phyloP scores from a whole-genome alignment of 371 early-diverging fungal species.

The Parasitella parasitica region DNA sequence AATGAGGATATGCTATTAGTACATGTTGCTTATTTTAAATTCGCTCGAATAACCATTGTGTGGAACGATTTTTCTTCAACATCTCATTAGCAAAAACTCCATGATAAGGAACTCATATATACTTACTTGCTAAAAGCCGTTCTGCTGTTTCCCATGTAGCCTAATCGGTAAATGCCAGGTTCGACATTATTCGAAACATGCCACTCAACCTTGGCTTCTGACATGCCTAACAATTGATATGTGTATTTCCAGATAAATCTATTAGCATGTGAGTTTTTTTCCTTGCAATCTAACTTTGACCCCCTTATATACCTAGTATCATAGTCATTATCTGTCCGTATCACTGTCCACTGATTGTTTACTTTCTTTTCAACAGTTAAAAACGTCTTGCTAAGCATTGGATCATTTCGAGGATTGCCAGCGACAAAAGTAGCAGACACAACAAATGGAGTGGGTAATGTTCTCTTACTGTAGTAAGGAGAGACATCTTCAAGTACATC shows the following conservation, averaged over 20 bases:
- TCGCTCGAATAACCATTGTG: conserved; percentile 31
- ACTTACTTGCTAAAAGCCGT: conserved; percentile 31
- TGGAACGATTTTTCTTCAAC: conserved; percentile 8
- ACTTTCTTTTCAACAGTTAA: conserved; percentile 54
- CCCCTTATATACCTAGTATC: conserved; percentile 43
- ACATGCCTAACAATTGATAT: conserved; percentile 29
- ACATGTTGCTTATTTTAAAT: conserved; percentile 15
- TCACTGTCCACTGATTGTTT: conserved; percentile 33
- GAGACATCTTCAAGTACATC: conserved; percentile 40
- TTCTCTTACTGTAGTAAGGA: conserved; percentile 4
- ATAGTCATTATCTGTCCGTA: conserved; percentile 48
- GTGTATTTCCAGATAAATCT: conserved; percentile 41
- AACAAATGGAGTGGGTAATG: background rate
- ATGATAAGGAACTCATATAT: background rate
- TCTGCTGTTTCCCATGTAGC: conserved; percentile 39
- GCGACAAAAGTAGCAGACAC: conserved; percentile 50
- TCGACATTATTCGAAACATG: conserved; percentile 19
- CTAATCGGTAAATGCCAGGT: conserved; percentile 36
- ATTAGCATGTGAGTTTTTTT: background rate
- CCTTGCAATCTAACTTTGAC: no score
- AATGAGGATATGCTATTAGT: background rate
- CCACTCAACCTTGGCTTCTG: conserved; percentile 43
- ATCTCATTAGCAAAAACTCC: background rate
- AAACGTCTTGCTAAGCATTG: conserved; percentile 38
- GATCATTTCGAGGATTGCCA: conserved; percentile 65